Evolutionary conservation across 2,329 filamentous ascomycete genomes (phyloP).

Genomic region (Onygenales sp.): DNA sequence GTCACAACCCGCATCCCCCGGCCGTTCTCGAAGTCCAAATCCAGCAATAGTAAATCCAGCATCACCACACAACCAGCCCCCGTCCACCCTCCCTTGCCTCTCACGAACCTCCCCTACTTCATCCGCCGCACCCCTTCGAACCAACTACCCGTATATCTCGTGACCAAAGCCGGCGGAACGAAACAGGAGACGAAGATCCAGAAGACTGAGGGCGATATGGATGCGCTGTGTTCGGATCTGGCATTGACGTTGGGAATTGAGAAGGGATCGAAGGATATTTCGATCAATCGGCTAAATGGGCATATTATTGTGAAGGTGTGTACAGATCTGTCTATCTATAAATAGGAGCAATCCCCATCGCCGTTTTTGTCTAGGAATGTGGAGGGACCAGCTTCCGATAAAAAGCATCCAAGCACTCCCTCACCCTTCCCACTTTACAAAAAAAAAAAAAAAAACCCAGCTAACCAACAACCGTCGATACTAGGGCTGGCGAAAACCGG

Average conservation of each 20-base stretch:
- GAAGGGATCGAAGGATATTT: conserved; percentile 28
- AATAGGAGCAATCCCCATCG: background rate
- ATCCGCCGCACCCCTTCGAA: conserved; percentile 61
- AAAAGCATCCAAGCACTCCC: too few relatives aligned
- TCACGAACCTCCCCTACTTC: conserved; percentile 53
- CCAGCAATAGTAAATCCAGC: conserved; percentile 4
- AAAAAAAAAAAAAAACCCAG: background rate
- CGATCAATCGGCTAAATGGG: conserved; percentile 53
- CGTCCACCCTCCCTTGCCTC: conserved; percentile 15
- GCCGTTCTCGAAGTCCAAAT: conserved; percentile 10
- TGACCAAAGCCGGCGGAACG: conserved; percentile 65
- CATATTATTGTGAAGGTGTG: conserved; percentile 68
- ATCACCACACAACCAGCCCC: background rate
- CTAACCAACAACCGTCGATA: background rate
- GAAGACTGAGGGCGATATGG: conserved; percentile 66
- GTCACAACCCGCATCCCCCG: conserved; percentile 9
- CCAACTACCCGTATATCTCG: conserved; percentile 68
- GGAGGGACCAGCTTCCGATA: too few relatives aligned
- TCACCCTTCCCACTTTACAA: background rate
- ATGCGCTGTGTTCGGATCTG: conserved; percentile 56
- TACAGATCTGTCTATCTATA: background rate
- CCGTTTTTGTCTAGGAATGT: background rate
- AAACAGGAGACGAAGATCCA: conserved; percentile 64
- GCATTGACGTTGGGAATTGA: conserved; percentile 48
- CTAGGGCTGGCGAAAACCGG: conserved; percentile 42